Percentiles rank a stretch among this genome's conserved stretches.
These are phyloP conservation scores for Arthroderma sp. DNA, from an alignment of 2,329 filamentous ascomycete genomes.

Conservation along the genomic window DNA sequence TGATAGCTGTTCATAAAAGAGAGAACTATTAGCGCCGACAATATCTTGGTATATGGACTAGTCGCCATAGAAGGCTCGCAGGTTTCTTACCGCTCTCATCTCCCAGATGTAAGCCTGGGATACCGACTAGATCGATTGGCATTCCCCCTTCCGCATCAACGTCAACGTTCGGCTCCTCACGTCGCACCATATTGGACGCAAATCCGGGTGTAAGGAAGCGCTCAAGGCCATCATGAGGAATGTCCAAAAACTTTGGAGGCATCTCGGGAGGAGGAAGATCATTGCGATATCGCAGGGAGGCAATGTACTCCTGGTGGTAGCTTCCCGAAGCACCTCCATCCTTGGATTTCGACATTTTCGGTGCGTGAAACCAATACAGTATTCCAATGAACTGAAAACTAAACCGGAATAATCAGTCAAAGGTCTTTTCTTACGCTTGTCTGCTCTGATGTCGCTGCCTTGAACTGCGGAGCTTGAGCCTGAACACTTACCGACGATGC, in stretches of 20 bases:
- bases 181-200: constrained; percentile 73
- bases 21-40: neutral
- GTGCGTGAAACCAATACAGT: neutral
- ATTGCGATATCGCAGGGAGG: constrained; percentile 89
- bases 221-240: constrained; percentile 81
- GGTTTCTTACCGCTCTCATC: constrained; percentile 68
- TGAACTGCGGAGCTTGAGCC: too few relatives aligned
- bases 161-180: constrained; percentile 92
- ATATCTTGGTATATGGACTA: neutral
- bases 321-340: constrained; percentile 26
- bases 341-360: constrained; percentile 28
- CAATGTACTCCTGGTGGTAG: constrained; percentile 92
- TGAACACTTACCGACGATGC: too few relatives aligned
- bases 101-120: constrained; percentile 87
- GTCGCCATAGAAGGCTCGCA: neutral
- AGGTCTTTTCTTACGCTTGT: too few relatives aligned
- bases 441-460: too few relatives aligned
- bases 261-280: constrained; percentile 85
- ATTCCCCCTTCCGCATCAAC: constrained; percentile 95
- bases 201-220: constrained; percentile 87
- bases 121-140: constrained; percentile 88
- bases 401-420: too few relatives aligned
- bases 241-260: constrained; percentile 91
- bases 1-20: constrained; percentile 50
- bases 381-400: too few relatives aligned